Conservation (phyloP, 441 rosid species). For the Populus hybrid region DNA sequence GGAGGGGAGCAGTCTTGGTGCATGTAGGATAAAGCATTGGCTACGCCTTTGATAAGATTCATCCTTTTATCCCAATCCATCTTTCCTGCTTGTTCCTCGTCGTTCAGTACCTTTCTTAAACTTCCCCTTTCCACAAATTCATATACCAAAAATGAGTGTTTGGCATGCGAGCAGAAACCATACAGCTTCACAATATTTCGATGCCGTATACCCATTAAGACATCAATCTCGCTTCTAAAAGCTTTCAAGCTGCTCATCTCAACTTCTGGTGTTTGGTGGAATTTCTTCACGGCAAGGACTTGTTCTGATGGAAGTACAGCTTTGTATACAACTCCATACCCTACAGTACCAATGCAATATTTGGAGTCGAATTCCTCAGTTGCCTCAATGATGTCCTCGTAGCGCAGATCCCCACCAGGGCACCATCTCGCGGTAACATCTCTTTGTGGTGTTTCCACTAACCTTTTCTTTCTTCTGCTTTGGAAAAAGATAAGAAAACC, state of each 20-base stretch:
- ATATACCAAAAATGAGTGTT: too few relatives aligned
- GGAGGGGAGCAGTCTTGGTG: slow-evolving; percentile 20
- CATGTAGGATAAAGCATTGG: slow-evolving; percentile 10
- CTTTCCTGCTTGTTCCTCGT: too few relatives aligned
- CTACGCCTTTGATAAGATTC: too few relatives aligned
- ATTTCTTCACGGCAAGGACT: slow-evolving; percentile 10
- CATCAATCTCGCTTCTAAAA: neutral
- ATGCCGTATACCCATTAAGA: neutral
- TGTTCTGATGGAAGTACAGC: neutral
- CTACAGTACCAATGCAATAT: neutral
- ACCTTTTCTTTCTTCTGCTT: neutral
- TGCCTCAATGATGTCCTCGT: neutral
- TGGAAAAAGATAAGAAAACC: neutral
- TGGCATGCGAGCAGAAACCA: too few relatives aligned
- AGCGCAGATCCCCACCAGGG: neutral
- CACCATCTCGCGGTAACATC: neutral
- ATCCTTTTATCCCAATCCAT: too few relatives aligned
- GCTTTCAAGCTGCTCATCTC: neutral
- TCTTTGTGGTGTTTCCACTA: neutral
- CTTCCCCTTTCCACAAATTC: too few relatives aligned
- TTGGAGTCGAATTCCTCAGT: neutral
- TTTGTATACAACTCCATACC: slow-evolving; percentile 1
- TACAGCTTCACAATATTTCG: too few relatives aligned
- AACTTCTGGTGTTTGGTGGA: neutral
- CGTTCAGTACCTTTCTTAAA: too few relatives aligned